These are phyloP conservation scores for Coffea eugenioides DNA, from an alignment of 257 asterid species.

Conservation along the genomic window DNA sequence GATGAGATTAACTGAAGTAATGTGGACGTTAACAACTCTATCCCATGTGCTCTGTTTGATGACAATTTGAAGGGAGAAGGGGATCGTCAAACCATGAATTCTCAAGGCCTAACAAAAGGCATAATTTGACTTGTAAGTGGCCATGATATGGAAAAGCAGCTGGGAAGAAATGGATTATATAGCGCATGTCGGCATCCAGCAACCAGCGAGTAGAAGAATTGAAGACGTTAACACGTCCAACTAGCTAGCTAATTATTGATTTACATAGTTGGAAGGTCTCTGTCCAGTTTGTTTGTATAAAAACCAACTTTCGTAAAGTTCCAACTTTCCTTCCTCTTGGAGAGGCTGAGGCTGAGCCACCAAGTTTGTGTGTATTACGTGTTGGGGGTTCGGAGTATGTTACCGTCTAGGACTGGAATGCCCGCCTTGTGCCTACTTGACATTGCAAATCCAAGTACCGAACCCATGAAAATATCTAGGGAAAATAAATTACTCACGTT, in stretches of 20 bases:
- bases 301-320: not conserved
- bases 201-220: not conserved
- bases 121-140: not conserved
- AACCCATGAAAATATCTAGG: no score
- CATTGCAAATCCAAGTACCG: no score
- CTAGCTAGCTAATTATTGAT: not conserved
- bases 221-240: not conserved
- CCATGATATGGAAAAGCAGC: conserved; percentile 11
- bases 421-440: no score
- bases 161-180: not conserved
- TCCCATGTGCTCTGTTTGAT: conserved; percentile 6
- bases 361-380: no score
- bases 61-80: not conserved
- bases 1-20: not conserved
- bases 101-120: conserved; percentile 4
- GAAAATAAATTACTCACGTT: no score
- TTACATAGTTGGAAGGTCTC: not conserved
- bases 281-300: not conserved
- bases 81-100: not conserved
- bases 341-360: no score
- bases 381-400: not conserved
- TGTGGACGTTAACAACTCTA: not conserved
- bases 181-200: not conserved
- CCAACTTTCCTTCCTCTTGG: not conserved
- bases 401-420: no score